Base-by-base conservation (phyloP, 805 yeast species). In the Wickerhamiella dianesei region DNA sequence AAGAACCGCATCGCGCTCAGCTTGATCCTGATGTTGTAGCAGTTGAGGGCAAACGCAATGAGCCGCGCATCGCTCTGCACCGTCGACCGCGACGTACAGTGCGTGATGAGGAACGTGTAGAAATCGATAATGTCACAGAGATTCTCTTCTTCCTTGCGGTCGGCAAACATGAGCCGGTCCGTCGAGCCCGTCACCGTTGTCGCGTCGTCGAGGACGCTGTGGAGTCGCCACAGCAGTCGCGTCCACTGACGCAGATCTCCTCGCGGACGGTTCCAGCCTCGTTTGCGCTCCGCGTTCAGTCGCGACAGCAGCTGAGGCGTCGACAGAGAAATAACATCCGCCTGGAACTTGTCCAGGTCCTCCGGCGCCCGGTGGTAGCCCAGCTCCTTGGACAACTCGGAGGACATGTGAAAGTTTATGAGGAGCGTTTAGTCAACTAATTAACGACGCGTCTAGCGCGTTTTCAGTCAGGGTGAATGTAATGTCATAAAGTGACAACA, bases 181-280 rank as follows among this genome's bases (percentile, higher is more conserved):
- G 22, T 21, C 6, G 25, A 39, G 25, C 8, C 25, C 41, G 6
- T 18, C n/a, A 20, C 25, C 21, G 8, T 18, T 20, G 13, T 13
- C 41, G 21, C 8, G n/a, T 18, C 16, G 21, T 20, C 25, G 21
- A 14, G 13, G 25, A 18, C 41, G 41, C 41, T 5, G 41, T 19
- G 41, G 16, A 39, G 6, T 18, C 25, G 32, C 6, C 6, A 12
- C 12, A 39, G 41, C 16, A 39, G 41, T 8, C 20, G 41, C 41
- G 25, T 18, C 41, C 41, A 39, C 25, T 39, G 25, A 6, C 41
- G 41, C 25, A 39, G 18, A n/a, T 39, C 41, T 21, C 41, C 41
- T 14, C 41, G 21, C 22, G 41, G 41, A 6, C 41, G 21, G 13
- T 39, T 20, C 41, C 41, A 39, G 8, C 25, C 25, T 17, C 41